Percentiles rank a stretch among this genome's conserved stretches.
These are phyloP conservation scores for Fomitiporia mediterranea DNA, from an alignment of 1,284 basidiomycete genomes.

Conservation along the genomic window DNA sequence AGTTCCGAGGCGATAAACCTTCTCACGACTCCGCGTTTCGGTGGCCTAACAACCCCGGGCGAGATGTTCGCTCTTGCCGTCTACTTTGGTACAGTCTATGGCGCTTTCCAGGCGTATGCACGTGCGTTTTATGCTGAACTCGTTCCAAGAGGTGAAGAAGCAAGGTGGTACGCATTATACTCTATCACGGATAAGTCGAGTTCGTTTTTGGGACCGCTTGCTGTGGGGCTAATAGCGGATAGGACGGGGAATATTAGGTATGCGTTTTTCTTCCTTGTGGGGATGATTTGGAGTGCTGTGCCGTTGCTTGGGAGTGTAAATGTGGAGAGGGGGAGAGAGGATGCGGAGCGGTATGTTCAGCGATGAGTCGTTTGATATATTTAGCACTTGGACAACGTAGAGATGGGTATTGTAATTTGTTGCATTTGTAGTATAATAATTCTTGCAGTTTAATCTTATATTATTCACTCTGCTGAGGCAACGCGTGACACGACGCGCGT, in stretches of 20 bases:
- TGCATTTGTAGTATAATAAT: too few species aligned
- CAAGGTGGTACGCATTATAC: constrained; percentile 78
- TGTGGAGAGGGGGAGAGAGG: constrained; percentile 48
- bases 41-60: constrained; percentile 69
- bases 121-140: constrained; percentile 75
- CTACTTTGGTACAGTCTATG: constrained; percentile 77
- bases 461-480: too few species aligned
- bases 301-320: constrained; percentile 72
- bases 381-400: too few species aligned
- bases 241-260: constrained; percentile 85
- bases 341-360: constrained; percentile 8
- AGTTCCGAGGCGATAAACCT: background rate
- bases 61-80: constrained; percentile 84
- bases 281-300: constrained; percentile 75
- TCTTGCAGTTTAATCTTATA: too few species aligned
- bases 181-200: constrained; percentile 89
- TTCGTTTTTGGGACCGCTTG: constrained; percentile 83
- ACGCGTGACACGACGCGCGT: background rate
- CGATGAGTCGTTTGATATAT: too few species aligned
- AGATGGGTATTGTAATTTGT: too few species aligned
- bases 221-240: constrained; percentile 84
- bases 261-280: constrained; percentile 81
- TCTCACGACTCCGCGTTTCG: constrained; percentile 38
- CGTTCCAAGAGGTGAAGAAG: constrained; percentile 74
- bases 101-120: constrained; percentile 78